phyloP scores from a whole-genome alignment of 495 filamentous ascomycete species.

The Stereocaulon alpinum region DNA sequence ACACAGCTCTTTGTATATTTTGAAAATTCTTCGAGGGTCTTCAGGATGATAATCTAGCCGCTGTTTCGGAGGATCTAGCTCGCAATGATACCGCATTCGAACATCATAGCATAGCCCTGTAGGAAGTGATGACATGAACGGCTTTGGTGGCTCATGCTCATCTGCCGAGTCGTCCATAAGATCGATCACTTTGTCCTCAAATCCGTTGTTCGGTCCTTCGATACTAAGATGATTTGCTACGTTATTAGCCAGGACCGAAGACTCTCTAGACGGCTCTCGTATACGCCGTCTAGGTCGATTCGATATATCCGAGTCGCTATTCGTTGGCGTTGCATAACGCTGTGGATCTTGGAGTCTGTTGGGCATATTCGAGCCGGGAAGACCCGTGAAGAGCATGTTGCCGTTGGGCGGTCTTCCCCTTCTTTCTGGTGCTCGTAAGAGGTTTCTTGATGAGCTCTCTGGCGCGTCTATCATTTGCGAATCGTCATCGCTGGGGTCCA shows the following conservation, averaged over 20 bases:
- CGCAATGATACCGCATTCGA: constrained; percentile 86
- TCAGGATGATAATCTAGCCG: constrained; percentile 75
- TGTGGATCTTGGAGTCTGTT: constrained; percentile 8
- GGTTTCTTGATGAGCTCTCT: constrained; percentile 2
- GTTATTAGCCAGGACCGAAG: constrained; percentile 14
- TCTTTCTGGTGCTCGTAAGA: not conserved
- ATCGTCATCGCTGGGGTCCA: constrained; percentile 18
- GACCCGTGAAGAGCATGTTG: constrained; percentile 1
- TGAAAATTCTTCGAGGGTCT: constrained; percentile 79
- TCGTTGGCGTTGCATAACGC: constrained; percentile 2
- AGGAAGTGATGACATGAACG: constrained; percentile 26
- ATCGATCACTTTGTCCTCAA: constrained; percentile 8
- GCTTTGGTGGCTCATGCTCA: constrained; percentile 12
- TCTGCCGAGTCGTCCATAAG: constrained; percentile 11
- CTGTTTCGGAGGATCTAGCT: constrained; percentile 48
- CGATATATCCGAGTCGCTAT: not conserved
- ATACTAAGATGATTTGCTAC: constrained; percentile 18
- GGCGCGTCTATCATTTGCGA: constrained; percentile 15
- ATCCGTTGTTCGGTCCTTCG: not conserved
- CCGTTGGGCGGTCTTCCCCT: not conserved
- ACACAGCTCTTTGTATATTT: constrained; percentile 79
- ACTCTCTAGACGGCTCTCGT: constrained; percentile 9
- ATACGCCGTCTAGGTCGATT: not conserved
- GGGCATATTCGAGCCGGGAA: not conserved
- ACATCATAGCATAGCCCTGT: constrained; percentile 83